These are phyloP conservation scores for Avena sativa DNA, from an alignment of 176 grass and related monocot species.

Conservation along the genomic window DNA sequence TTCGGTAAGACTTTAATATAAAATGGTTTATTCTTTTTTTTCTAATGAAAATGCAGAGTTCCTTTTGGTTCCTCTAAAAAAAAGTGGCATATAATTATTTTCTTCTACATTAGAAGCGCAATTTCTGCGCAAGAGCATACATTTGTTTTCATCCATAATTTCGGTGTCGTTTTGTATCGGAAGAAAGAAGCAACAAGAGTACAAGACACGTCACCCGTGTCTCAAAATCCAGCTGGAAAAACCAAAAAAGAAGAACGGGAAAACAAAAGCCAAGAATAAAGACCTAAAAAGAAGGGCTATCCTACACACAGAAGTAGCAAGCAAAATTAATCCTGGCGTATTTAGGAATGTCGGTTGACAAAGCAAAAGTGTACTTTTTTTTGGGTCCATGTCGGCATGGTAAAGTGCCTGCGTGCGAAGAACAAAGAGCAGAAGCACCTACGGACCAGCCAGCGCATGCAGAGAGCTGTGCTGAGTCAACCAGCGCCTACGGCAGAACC, in stretches of 20 bases:
- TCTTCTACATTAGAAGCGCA: not conserved
- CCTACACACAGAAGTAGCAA: not conserved
- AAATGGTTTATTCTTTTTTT: too few relatives aligned
- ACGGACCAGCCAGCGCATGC: not conserved
- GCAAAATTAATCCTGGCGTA: not conserved
- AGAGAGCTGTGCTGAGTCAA: not conserved
- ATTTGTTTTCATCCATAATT: not conserved
- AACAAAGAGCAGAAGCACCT: not conserved
- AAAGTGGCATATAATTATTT: not conserved
- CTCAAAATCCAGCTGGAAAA: not conserved
- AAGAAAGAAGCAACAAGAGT: not conserved
- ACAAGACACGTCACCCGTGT: not conserved
- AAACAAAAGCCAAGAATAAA: not conserved
- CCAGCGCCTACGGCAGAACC: not conserved
- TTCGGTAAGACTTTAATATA: too few relatives aligned
- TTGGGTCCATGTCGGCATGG: not conserved
- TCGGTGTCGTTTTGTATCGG: not conserved
- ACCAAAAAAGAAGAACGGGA: not conserved
- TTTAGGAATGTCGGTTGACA: not conserved
- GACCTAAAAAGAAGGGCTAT: not conserved
- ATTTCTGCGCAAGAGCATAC: not conserved
- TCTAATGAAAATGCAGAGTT: too few relatives aligned
- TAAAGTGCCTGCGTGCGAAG: not conserved
- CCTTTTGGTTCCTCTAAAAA: too few relatives aligned
- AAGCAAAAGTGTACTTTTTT: not conserved